A percentile compares a stretch with the other conserved stretches of the same genome.
Conservation (phyloP, 805 yeast species). For the Priceomyces castillae region DNA sequence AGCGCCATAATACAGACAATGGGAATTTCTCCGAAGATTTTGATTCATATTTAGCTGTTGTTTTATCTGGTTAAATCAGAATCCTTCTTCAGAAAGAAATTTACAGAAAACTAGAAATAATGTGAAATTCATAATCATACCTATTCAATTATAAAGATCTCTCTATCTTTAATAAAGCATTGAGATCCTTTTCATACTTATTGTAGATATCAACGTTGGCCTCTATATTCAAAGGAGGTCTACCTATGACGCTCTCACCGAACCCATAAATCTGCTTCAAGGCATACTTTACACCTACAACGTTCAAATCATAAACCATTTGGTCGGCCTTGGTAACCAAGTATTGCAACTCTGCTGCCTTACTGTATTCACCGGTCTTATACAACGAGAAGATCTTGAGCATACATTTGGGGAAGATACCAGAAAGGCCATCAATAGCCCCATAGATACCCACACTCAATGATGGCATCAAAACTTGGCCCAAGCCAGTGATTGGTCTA, state of each 20-base stretch:
- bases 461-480: conserved; percentile 20
- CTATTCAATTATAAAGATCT: too few species aligned
- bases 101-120: too few species aligned
- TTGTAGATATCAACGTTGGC: conserved; percentile 9
- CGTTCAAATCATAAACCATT: conserved; percentile 27
- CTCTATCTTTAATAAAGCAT: too few species aligned
- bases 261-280: conserved; percentile 18
- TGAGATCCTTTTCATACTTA: conserved; percentile 11
- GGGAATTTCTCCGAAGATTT: too few species aligned
- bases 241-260: conserved; percentile 24
- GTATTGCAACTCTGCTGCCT: conserved; percentile 21
- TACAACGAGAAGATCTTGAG: conserved; percentile 13
- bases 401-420: conserved; percentile 21
- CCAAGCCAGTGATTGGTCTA: conserved; percentile 16
- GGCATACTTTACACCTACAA: conserved; percentile 29
- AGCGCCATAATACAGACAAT: too few species aligned
- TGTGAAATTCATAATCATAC: too few species aligned
- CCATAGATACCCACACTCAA: conserved; percentile 21
- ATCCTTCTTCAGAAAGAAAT: too few species aligned
- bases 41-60: too few species aligned
- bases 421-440: conserved; percentile 24
- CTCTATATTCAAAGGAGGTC: conserved; percentile 27
- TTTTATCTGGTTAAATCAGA: too few species aligned
- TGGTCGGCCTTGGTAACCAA: conserved; percentile 21
- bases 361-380: conserved; percentile 13